These are phyloP conservation scores for Cadophora sp. DNA, from an alignment of 2,329 filamentous ascomycete species.

Conservation along the genomic window DNA sequence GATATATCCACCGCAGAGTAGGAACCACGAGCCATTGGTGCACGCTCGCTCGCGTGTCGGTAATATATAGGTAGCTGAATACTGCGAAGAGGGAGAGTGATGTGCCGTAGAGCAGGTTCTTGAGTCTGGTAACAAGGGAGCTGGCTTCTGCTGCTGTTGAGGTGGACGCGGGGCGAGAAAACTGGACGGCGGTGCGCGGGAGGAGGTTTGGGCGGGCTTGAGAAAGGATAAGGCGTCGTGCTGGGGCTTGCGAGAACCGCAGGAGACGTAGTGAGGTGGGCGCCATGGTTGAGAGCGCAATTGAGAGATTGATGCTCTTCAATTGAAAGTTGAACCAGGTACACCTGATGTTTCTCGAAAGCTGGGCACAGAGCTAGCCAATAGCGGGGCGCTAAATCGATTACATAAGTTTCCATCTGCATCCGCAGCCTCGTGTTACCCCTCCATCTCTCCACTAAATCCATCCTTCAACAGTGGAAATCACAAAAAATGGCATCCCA, in stretches of 20 bases:
- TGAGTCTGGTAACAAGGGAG: slow-evolving; percentile 51
- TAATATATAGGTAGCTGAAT: slow-evolving; percentile 70
- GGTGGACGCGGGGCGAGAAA: slow-evolving; percentile 34
- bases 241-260: slow-evolving; percentile 25
- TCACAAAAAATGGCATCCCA: slow-evolving; percentile 38
- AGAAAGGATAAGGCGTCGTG: slow-evolving; percentile 22
- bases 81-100: slow-evolving; percentile 55
- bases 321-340: slow-evolving; percentile 5
- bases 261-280: slow-evolving; percentile 29
- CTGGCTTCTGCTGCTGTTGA: slow-evolving; percentile 37
- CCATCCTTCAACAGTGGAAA: not conserved
- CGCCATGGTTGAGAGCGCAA: slow-evolving; percentile 29
- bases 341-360: not conserved
- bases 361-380: not conserved
- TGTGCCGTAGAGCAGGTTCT: slow-evolving; percentile 59
- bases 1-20: slow-evolving; percentile 67
- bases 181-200: slow-evolving; percentile 16
- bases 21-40: slow-evolving; percentile 74
- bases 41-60: slow-evolving; percentile 74
- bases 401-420: not conserved
- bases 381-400: slow-evolving; percentile 1
- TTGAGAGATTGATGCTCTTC: slow-evolving; percentile 1
- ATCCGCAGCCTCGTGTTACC: not conserved
- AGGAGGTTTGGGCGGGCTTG: slow-evolving; percentile 30
- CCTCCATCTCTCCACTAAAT: not conserved